Evolutionary conservation across 1,284 basidiomycete genomes (phyloP).

Genomic region (Ustanciosporium gigantosporum): DNA sequence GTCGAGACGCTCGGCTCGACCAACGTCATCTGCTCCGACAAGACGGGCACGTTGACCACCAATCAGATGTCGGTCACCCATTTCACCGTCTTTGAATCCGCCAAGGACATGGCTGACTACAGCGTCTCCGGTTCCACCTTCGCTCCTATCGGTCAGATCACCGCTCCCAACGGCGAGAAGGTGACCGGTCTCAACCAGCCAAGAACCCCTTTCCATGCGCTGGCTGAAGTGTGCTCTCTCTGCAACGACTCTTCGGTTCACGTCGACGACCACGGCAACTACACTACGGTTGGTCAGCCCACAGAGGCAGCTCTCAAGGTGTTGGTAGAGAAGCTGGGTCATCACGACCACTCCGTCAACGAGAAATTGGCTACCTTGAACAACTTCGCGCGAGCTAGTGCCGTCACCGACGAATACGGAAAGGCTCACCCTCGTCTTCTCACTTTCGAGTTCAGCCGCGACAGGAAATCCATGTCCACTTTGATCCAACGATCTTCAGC

Average conservation of each 20-base stretch:
- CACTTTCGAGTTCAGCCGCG: conserved; percentile 95
- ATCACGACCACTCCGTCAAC: conserved; percentile 64
- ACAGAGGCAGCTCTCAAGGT: conserved; percentile 67
- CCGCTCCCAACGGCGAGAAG: conserved; percentile 28
- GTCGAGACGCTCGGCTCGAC: conserved; percentile 60
- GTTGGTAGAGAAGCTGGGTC: conserved; percentile 80
- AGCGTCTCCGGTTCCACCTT: conserved; percentile 54
- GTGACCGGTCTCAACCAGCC: conserved; percentile 37
- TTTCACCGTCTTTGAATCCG: conserved; percentile 29
- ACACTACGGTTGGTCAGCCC: conserved; percentile 88
- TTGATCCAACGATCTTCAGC: conserved; percentile 69
- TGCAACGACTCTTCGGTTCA: conserved; percentile 57
- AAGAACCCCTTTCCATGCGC: conserved; percentile 51
- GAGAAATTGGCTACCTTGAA: conserved; percentile 68
- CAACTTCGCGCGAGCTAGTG: conserved; percentile 72
- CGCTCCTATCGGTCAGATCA: conserved; percentile 47
- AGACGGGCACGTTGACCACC: conserved; percentile 60
- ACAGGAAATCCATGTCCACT: conserved; percentile 99
- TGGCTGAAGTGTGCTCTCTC: conserved; percentile 54
- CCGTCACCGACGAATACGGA: conserved; percentile 76
- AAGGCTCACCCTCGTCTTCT: conserved; percentile 78
- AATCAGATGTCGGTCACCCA: conserved; percentile 60
- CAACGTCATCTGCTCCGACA: conserved; percentile 61
- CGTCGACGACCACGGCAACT: conserved; percentile 71
- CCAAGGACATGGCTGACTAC: conserved; percentile 33